These are phyloP conservation scores for Pythium dissimile DNA, from an alignment of 352 stramenopile genomes.

Conservation along the genomic window DNA sequence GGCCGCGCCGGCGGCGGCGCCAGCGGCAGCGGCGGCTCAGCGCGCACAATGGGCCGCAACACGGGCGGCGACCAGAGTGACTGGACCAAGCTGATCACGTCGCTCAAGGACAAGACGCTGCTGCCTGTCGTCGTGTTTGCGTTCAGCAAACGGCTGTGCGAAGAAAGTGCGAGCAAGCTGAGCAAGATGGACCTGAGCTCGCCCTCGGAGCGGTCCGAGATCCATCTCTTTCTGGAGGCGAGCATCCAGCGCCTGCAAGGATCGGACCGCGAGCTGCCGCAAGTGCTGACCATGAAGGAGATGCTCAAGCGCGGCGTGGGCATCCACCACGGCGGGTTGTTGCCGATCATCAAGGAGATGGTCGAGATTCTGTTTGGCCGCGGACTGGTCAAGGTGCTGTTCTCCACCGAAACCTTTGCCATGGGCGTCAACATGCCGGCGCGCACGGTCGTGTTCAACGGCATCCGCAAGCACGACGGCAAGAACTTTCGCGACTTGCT, in stretches of 20 bases:
- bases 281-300: slow-evolving; percentile 97
- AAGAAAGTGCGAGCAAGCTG: slow-evolving; percentile 76
- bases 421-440: slow-evolving; percentile 99
- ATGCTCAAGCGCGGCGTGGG: slow-evolving; percentile 96
- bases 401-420: slow-evolving; percentile 99
- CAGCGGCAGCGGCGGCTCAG: slow-evolving; percentile 40
- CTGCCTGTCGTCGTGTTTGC: slow-evolving; percentile 95
- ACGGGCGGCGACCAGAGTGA: slow-evolving; percentile 73
- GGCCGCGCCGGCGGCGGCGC: slow-evolving; percentile 31
- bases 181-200: slow-evolving; percentile 72
- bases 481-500: slow-evolving; percentile 88
- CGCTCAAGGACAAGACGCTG: slow-evolving; percentile 88
- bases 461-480: slow-evolving; percentile 97
- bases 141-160: slow-evolving; percentile 84
- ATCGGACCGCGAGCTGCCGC: slow-evolving; percentile 96
- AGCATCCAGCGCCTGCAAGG: slow-evolving; percentile 83
- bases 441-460: slow-evolving; percentile 96
- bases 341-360: slow-evolving; percentile 99
- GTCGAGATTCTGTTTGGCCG: slow-evolving; percentile 99
- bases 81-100: slow-evolving; percentile 87
- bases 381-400: slow-evolving; percentile 97
- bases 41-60: slow-evolving; percentile 48
- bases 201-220: slow-evolving; percentile 73
- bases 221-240: slow-evolving; percentile 75
- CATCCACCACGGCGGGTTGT: slow-evolving; percentile 95